These are phyloP conservation scores for Agarophyton chilense DNA, from an alignment of 23 red algal species.

Conservation along the genomic window DNA sequence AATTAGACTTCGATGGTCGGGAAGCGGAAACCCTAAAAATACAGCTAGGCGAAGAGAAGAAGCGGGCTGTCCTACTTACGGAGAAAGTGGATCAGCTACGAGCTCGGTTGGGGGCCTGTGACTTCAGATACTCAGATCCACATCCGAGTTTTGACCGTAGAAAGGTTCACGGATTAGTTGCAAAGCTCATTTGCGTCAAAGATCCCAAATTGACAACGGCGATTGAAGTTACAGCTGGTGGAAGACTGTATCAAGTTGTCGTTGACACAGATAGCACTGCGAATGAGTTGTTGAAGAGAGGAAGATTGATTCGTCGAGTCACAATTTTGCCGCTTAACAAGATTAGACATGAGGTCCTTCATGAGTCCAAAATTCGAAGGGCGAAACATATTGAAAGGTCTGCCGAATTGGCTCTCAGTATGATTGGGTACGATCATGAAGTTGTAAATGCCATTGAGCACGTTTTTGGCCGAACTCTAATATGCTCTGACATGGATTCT, in stretches of 20 bases:
- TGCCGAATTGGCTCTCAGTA: constrained; percentile 69
- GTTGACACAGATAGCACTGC: constrained; percentile 94
- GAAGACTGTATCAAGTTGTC: constrained; percentile 90
- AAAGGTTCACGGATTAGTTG: constrained; percentile 88
- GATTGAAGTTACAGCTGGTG: constrained; percentile 90
- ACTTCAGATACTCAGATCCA: constrained; percentile 86
- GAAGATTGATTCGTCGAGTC: constrained; percentile 71
- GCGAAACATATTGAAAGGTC: constrained; percentile 66
- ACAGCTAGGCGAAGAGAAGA: constrained; percentile 50
- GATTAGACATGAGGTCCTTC: constrained; percentile 67
- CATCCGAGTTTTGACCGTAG: constrained; percentile 65
- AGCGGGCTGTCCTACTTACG: constrained; percentile 6
- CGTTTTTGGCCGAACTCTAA: constrained; percentile 90
- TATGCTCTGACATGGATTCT: constrained; percentile 78
- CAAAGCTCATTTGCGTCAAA: constrained; percentile 73
- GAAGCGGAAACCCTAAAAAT: constrained; percentile 48
- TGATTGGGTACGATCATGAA: constrained; percentile 80
- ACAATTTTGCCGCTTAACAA: constrained; percentile 98
- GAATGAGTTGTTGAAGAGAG: constrained; percentile 79
- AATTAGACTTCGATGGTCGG: constrained; percentile 85
- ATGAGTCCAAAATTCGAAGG: constrained; percentile 9
- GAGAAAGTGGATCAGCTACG: constrained; percentile 73
- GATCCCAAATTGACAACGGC: constrained; percentile 70
- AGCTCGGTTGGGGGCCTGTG: constrained; percentile 60
- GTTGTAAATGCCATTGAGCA: constrained; percentile 82